Evolutionary conservation across 345 rosid species (phyloP).

Genomic region (Salix purpurea): DNA sequence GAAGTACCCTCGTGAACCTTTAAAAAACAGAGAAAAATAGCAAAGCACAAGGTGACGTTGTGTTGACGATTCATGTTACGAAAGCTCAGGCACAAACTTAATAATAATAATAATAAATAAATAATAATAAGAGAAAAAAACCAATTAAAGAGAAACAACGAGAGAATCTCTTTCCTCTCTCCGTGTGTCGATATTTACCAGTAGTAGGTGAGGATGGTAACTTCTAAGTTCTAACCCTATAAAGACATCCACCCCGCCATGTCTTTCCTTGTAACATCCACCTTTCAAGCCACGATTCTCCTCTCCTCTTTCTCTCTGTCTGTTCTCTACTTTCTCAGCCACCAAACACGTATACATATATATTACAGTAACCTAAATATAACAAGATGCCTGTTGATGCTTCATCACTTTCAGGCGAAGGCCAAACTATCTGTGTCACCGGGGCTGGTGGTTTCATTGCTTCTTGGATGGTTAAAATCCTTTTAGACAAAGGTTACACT

Average conservation of each 20-base stretch:
- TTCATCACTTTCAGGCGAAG: slow-evolving; percentile 32
- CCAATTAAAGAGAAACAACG: not conserved
- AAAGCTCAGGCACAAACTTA: too few species aligned
- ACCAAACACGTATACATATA: not conserved
- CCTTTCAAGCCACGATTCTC: not conserved
- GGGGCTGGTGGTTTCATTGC: slow-evolving; percentile 99
- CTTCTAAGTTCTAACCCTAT: not conserved
- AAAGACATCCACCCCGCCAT: not conserved
- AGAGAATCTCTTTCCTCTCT: not conserved
- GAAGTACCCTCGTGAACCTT: too few species aligned
- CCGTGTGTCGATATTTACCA: not conserved
- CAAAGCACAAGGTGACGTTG: not conserved
- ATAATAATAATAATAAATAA: too few species aligned
- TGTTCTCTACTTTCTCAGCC: not conserved
- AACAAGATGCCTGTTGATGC: slow-evolving; percentile 20
- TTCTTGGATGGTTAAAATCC: slow-evolving; percentile 89
- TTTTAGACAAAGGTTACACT: slow-evolving; percentile 70
- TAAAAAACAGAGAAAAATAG: too few species aligned
- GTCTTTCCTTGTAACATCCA: not conserved
- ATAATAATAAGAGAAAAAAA: too few species aligned
- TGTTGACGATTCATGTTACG: not conserved
- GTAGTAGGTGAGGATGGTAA: not conserved
- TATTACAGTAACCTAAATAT: not conserved
- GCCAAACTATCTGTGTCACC: slow-evolving; percentile 80
- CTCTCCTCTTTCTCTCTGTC: not conserved